Base-by-base conservation (phyloP, 1,284 basidiomycete genomes). In the Ustilago cynodontis region DNA sequence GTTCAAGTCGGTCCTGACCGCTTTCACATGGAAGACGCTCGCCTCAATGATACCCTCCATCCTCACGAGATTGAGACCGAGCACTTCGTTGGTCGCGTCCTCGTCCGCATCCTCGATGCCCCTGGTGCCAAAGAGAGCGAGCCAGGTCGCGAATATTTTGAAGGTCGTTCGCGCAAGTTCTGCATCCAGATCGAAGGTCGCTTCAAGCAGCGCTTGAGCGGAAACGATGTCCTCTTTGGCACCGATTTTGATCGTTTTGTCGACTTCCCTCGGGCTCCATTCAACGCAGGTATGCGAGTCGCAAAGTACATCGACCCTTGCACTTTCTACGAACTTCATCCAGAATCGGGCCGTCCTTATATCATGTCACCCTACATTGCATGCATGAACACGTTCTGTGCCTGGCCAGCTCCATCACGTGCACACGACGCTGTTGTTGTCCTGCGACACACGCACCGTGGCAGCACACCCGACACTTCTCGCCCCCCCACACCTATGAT, bases 151-250 rank as follows among this genome's bases (percentile, higher is more conserved):
- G 82, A 85, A 37, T 85, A 85, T 71, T 85, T 85, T 24, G 54
- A 69, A 55, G 86, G 85, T 8, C 77, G 87, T 16, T 80, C 80
- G 2, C 71, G 87, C 49, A 85, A 84, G 55, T 88, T 87, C 57
- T 85, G 84, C 61, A 87, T 88, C 59, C 82, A 87, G 62, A 87
- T 88, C 67, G 87, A 88, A 60, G 87, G 87, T 8, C 77, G 86
- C 13, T 88, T 87, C 82, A 87, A 87, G 59, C 71, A 79, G 45
- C 71, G 71, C 20, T 79, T 77, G 72, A 77, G 53, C 41, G 83
- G 82, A 11, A 75, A 80, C 60, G 78, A 85, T 47, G 60, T 85
- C 10, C 75, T 81, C 41, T 85, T 85, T 45, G 83, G 83, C 26
- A 72, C 79, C 39, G 83, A 85, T 62, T 83, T 82, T 63, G 83